These are phyloP conservation scores for Kalmusia sp. DNA, from an alignment of 2,329 filamentous ascomycete genomes.

Conservation along the genomic window DNA sequence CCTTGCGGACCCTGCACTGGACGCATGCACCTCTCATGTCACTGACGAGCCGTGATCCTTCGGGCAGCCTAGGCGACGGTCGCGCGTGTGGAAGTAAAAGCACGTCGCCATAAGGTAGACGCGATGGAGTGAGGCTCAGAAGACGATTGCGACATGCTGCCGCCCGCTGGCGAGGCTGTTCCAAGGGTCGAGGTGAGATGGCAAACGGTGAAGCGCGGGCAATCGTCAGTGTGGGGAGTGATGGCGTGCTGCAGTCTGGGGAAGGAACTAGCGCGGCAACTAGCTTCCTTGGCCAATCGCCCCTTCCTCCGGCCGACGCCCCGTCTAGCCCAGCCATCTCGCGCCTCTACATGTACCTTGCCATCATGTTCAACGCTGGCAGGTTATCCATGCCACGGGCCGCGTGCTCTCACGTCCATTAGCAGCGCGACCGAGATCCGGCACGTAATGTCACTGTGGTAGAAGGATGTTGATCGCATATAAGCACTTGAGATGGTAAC, in stretches of 20 bases:
- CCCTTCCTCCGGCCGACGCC: not conserved
- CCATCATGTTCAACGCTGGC: not conserved
- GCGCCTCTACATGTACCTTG: not conserved
- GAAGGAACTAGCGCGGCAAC: not conserved
- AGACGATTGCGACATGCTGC: not conserved
- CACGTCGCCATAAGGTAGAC: not conserved
- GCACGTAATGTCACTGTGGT: not conserved
- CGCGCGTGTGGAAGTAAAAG: not conserved
- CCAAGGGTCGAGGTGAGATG: too few species aligned
- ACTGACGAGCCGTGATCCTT: not conserved
- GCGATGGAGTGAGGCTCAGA: not conserved
- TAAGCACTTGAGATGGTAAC: not conserved
- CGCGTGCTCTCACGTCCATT: too few species aligned
- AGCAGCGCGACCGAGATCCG: not conserved
- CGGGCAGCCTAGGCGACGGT: not conserved
- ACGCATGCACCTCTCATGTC: conserved; percentile 2
- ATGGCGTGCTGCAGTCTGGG: not conserved
- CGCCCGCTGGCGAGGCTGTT: not conserved
- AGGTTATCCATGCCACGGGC: not conserved
- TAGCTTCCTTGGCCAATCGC: not conserved
- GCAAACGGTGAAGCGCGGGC: not conserved
- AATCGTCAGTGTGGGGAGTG: not conserved
- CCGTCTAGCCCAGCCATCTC: not conserved
- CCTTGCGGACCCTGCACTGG: conserved; percentile 3
- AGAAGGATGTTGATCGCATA: not conserved